Conservation (phyloP, 768 basidiomycete genomes). For the Amanita polypyramis region DNA sequence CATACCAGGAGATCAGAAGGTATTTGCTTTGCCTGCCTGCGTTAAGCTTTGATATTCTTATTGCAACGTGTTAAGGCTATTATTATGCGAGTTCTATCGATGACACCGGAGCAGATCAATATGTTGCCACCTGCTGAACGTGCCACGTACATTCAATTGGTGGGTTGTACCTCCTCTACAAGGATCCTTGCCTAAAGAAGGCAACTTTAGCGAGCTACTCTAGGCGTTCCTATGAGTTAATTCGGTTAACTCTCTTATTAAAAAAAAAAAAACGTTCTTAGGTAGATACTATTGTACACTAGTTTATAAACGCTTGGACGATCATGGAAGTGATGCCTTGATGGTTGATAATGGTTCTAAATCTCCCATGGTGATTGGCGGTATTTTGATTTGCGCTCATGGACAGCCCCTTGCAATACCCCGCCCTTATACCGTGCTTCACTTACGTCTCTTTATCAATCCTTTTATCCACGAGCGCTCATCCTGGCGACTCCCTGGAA, state of each 20-base stretch:
- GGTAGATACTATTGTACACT: neutral
- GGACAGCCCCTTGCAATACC: conserved; percentile 1
- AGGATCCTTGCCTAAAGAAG: neutral
- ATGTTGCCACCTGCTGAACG: conserved; percentile 64
- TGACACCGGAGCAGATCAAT: conserved; percentile 81
- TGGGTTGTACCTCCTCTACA: conserved; percentile 26
- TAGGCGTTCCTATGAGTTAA: conserved; percentile 24
- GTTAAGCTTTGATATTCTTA: conserved; percentile 13
- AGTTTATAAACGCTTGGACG: neutral
- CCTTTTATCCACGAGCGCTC: neutral
- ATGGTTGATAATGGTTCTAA: neutral
- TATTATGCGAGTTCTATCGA: conserved; percentile 67
- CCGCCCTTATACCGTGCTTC: neutral
- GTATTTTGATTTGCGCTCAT: conserved; percentile 2
- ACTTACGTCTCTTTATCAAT: neutral
- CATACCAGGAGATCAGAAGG: conserved; percentile 65
- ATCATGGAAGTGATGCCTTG: conserved; percentile 19
- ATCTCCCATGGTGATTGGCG: neutral
- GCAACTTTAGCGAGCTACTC: conserved; percentile 24
- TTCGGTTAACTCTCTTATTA: neutral
- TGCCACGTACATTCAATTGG: conserved; percentile 73
- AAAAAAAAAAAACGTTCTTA: too few species aligned
- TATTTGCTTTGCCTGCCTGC: conserved; percentile 14
- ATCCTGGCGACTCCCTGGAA: neutral
- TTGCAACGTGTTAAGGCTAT: conserved; percentile 35